Base-by-base conservation (phyloP, 257 asterid genomes). In the Gynochthodes officinalis region DNA sequence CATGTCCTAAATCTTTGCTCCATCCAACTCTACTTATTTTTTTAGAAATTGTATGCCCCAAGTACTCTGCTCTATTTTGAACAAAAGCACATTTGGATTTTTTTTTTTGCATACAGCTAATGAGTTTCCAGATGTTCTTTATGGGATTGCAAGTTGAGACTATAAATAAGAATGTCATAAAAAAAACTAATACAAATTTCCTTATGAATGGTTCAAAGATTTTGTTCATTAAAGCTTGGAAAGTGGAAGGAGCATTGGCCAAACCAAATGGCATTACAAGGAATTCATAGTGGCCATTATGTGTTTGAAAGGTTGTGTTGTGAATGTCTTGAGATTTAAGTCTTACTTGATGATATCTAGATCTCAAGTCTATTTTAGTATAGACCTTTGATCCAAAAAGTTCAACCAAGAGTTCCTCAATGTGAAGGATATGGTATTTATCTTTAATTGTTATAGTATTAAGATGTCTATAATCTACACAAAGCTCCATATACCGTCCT, bases 101-200 rank as follows among this genome's bases (percentile, higher is more conserved):
- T 74, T 1, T 1, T 9, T 21, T 70, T 76, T 0, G 46, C 66
- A 19, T 1, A 58, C 2, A 67, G 25, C 33, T 55, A 25, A 8
- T 67, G 40, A 0, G 2, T 8, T 21, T 8, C 7, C 9, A 73
- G 25, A 21, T 75, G 78, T 1, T n/a, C 0, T 7, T 23, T 5
- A 23, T 74, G 73, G 0, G 12, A 10, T 1, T 58, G 14, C 6
- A 49, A 1, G 30, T 10, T n/a, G 0, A 4, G 40, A 12, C 70
- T 75, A 69, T 75, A 68, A 4, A 75, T 27, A 0, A 75, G 33
- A 4, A 75, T 75, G 30, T 75, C 79, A 33, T 60, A 28, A 70
- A 70, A 76, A 40, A 76, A 76, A 7, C 76, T 0, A 70, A 14
- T 2, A 69, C 40, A 25, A 60, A 69, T 48, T 50, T 69, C 1